Base-by-base conservation (phyloP, 2,329 filamentous ascomycete species). In the Phyllosticta ampelicida region DNA sequence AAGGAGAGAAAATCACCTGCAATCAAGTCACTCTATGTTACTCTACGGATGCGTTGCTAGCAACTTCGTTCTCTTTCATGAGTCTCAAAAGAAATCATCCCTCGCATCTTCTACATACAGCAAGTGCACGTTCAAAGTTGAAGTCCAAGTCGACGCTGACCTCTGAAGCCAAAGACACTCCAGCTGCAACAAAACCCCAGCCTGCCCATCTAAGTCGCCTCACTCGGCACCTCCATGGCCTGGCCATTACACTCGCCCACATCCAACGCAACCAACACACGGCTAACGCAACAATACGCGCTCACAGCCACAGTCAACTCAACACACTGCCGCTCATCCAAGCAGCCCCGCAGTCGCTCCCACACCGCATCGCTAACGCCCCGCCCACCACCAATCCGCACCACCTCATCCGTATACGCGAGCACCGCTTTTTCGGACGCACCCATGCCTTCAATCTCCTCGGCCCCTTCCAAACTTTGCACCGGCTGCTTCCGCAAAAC, bases 341-440 rank as follows among this genome's bases (percentile, higher is more conserved):
- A 90, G 36, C 78, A 67, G 11, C 62, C 69, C 73, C 79, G 86
- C 63, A 95, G 63, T 64, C 74, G 73, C 26, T 70, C 80, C 73
- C 92, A 92, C 1, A 87, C 80, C 60, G 75, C 80, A 54, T 94
- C 86, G 9, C 75, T 71, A 5, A 95, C 89, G 56, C 78, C 75
- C 0, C 91, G 16, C 36, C 36, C 36, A 26, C 49, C 18, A 2
- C 19, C 85, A 51, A 82, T 80, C 63, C 83, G 76, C 54, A 90
- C 95, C 87, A 95, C 95, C 70, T 89, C 87, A 73, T 95, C 89
- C 19, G 89, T 80, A 70, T 90, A 91, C 53, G 78, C 75, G 54
- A 92, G 70, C 36, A 89, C 86, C 0, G 83, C 85, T 53, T 9
- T 49, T 63, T 55, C 63, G 59, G 28, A 56, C 60, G 44, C 56